Evolutionary conservation across 768 basidiomycete species (phyloP), one percentile per base, ranked within the genome.

Genomic region (Chalciporus piperatus): DNA sequence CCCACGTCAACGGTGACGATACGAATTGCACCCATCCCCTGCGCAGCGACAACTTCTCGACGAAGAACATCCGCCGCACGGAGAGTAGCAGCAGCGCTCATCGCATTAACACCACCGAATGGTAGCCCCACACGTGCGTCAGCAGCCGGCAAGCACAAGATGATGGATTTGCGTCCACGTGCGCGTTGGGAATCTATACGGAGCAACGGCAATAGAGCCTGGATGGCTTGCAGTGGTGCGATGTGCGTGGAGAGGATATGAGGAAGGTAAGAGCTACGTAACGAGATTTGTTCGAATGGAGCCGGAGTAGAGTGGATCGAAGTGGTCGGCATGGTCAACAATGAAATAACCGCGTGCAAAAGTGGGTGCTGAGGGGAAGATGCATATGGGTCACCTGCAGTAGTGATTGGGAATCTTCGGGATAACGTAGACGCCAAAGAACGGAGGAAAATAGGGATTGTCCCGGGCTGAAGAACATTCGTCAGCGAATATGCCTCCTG

Each of bases 311-410:
- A 70, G 28, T 67, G 55, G n/a, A 57, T 33, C 27, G 57, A 75
- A n/a, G 74, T 55, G 4, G 70, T 61, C 28, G 78, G 61, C 32
- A 92, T 75, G 46, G 84, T 78, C 55, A 92, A 77, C 27, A 92
- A 76, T 39, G 88, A 92, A 59, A 95, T 77, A 58, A 92, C 73
- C 19, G 89, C 86, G 56, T 89, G 84, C 40, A 95, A 76, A 67
- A 87, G 82, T 3, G 87, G 83, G 61, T 84, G 77, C 16, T 83
- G 69, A 23, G 82, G 72, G 20, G 84, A 81, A 0, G 85, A 75
- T 20, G 77, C 81, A 64, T 84, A 89, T 2, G 92, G 92, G 66
- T 95, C 93, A 22, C 92, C 92, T 3, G 87, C 72, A 7, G 83
- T 69, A 30, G 80, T 84, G 57, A 91, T 79, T 4, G 92, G 92